A percentile compares a stretch with the other conserved stretches of the same genome.
These are phyloP conservation scores for Copromyces sp. DNA, from an alignment of 495 filamentous ascomycete genomes.

Conservation along the genomic window DNA sequence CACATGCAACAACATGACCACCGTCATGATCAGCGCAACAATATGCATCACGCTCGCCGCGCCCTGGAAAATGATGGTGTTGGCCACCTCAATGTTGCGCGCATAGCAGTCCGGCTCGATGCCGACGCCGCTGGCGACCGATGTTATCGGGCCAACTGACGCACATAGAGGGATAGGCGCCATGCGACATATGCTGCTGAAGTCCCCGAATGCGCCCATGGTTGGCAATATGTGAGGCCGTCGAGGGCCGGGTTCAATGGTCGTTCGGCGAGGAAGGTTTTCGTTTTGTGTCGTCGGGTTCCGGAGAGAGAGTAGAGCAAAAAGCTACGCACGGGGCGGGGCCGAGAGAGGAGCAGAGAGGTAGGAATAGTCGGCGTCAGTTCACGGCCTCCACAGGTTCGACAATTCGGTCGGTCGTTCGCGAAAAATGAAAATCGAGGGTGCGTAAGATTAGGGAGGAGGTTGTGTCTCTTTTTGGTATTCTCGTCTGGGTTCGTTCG, in stretches of 20 bases:
- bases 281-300: not conserved
- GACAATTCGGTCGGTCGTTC: not conserved
- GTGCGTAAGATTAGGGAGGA: not conserved
- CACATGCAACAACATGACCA: conserved; percentile 94
- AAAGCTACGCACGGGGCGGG: not conserved
- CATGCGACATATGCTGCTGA: conserved; percentile 75
- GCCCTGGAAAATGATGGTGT: conserved; percentile 96
- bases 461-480: not conserved
- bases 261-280: not conserved
- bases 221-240: conserved; percentile 12
- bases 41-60: conserved; percentile 91
- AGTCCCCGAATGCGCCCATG: conserved; percentile 83
- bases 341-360: not conserved
- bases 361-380: not conserved
- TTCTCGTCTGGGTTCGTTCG: not conserved
- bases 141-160: conserved; percentile 56
- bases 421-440: not conserved
- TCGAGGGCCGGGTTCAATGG: conserved; percentile 1
- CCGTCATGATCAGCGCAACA: conserved; percentile 79
- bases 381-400: not conserved
- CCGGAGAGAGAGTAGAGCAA: not conserved
- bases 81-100: conserved; percentile 89
- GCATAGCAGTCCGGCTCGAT: conserved; percentile 90
- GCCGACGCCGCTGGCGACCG: conserved; percentile 57
- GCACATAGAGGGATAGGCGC: conserved; percentile 80